Conservation (phyloP, 2,329 filamentous ascomycete genomes). For the Ceratocystis lukuohia region DNA sequence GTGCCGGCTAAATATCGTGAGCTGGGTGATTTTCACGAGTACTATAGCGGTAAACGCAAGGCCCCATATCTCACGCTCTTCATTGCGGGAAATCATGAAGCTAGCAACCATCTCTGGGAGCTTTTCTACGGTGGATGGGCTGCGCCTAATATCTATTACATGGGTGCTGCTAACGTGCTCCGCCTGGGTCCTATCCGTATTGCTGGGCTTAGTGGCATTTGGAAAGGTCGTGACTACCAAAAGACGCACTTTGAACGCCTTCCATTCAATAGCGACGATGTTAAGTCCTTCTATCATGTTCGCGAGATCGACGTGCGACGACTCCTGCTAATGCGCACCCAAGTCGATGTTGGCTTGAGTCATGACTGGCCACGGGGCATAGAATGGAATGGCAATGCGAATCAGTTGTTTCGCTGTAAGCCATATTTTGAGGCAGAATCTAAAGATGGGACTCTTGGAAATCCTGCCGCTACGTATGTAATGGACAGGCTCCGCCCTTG, state of each 20-base stretch:
- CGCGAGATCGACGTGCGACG: constrained; percentile 86
- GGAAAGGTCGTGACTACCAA: constrained; percentile 79
- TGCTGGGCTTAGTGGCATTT: constrained; percentile 83
- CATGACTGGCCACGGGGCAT: constrained; percentile 90
- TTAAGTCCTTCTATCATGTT: constrained; percentile 78
- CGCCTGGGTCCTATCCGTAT: constrained; percentile 75
- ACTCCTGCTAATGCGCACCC: constrained; percentile 67
- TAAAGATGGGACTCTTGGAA: constrained; percentile 61
- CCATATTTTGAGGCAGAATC: constrained; percentile 64
- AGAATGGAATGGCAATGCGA: constrained; percentile 61
- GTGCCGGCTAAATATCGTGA: constrained; percentile 77
- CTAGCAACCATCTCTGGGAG: constrained; percentile 78
- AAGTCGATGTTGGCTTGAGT: constrained; percentile 81
- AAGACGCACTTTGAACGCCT: constrained; percentile 74
- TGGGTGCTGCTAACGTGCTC: constrained; percentile 83
- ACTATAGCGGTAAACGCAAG: constrained; percentile 64
- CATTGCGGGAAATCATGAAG: constrained; percentile 90
- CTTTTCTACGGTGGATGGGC: constrained; percentile 96
- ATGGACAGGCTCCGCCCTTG: constrained; percentile 68
- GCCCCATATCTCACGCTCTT: constrained; percentile 89
- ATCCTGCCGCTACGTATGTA: constrained; percentile 61
- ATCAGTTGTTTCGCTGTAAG: constrained; percentile 59
- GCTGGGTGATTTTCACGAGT: constrained; percentile 86
- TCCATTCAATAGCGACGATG: constrained; percentile 64
- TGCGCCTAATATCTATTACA: constrained; percentile 91